Base-by-base conservation (phyloP, 345 rosid genomes). In the Heritiera littoralis region DNA sequence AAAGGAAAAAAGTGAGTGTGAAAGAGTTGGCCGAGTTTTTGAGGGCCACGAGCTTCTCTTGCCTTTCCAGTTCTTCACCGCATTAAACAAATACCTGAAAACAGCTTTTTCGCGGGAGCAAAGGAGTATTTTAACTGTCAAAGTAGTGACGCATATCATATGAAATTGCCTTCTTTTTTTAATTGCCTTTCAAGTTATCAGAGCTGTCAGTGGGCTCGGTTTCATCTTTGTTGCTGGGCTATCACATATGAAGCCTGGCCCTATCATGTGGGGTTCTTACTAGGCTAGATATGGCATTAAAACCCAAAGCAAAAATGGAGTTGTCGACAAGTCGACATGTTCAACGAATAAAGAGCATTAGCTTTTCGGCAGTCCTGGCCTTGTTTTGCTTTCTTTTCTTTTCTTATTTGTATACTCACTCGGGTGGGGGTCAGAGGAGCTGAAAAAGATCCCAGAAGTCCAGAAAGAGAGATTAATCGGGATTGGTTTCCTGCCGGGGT, bases 1-100 rank as follows among this genome's bases (percentile, higher is more conserved):
- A 40, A 30, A 45, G 38, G 23, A 48, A 70, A 46, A 59, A 30
- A 58, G 78, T 18, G 83, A 15, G 52, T 63, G 79, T 28, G 78
- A 69, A 69, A 66, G 82, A 79, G 49, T 9, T 52, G 77, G 65
- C 35, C 56, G 65, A 72, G 46, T 30, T 76, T 18, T 35, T 64
- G 28, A 14, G 70, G 71, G 77, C 82, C 89, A 84, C 88, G 86
- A 84, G 88, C 78, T 74, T 75, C 76, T 10, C 43, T 68, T 78
- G 87, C 82, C 90, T 90, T 90, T 90, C 91, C 94, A 90, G 94
- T 86, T 90, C 85, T 80, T 75, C 45, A 75, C 81, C 13, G 76
- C 56, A 88, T 78, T 88, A 87, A 89, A 90, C 85, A 49, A 90
- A 80, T 77, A 13, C 71, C n/a, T 76, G 52, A 48, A 18, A 81